These are phyloP conservation scores for Chlamydomonas eustigma DNA, from an alignment of 139 green algal species.

Conservation along the genomic window DNA sequence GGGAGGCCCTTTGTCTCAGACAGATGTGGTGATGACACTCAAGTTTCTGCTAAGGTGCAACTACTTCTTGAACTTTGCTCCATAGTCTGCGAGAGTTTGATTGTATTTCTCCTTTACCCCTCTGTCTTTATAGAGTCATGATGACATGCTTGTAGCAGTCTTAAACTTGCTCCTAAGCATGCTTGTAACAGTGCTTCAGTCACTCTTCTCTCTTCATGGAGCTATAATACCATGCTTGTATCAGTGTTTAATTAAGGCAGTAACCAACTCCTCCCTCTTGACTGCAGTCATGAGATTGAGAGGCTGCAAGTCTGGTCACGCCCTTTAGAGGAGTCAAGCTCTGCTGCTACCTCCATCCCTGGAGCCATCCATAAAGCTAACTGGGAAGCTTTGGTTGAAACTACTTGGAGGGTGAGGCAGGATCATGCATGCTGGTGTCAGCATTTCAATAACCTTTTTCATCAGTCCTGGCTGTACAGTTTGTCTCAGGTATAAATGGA, in stretches of 20 bases:
- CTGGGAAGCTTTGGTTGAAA: slow-evolving; percentile 2
- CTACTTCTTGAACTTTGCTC: too few species aligned
- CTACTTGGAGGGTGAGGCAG: slow-evolving; percentile 21
- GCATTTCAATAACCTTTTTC: too few species aligned
- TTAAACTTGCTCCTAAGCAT: too few species aligned
- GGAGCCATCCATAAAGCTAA: neutral
- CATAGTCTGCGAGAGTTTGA: too few species aligned
- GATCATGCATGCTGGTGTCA: too few species aligned
- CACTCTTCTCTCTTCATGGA: neutral
- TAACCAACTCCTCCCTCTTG: neutral
- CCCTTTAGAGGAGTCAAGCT: too few species aligned
- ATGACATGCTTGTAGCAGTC: neutral
- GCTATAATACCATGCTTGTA: neutral
- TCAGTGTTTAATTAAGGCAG: neutral
- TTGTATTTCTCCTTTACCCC: too few species aligned
- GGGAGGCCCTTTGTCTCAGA: neutral
- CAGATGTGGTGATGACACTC: slow-evolving; percentile 6
- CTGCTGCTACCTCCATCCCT: neutral
- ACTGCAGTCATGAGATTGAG: slow-evolving; percentile 23
- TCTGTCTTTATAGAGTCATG: neutral
- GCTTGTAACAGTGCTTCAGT: neutral
- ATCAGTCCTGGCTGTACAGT: too few species aligned
- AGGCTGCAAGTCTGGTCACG: slow-evolving; percentile 51
- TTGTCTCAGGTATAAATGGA: too few species aligned
- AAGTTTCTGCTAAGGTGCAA: slow-evolving; percentile 10